Evolutionary conservation across 2,329 filamentous ascomycete species (phyloP).

Genomic region (Fusarium sarcochroum): DNA sequence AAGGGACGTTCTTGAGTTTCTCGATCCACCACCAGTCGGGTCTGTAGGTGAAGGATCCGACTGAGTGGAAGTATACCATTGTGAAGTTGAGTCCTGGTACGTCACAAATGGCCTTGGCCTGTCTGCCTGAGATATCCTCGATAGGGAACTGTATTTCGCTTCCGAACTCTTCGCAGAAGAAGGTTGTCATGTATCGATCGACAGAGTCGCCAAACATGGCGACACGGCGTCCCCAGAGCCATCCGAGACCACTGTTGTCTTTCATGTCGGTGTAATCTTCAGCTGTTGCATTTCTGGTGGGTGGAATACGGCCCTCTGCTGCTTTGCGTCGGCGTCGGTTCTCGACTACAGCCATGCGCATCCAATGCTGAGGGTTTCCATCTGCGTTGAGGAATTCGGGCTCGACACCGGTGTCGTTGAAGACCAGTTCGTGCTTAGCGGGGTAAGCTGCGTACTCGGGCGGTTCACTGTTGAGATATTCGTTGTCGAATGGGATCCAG

Average conservation of each 20-base stretch:
- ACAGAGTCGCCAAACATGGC: constrained; percentile 39
- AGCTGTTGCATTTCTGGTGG: background rate
- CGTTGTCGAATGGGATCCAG: constrained; percentile 36
- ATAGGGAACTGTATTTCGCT: constrained; percentile 21
- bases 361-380: constrained; percentile 36
- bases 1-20: constrained; percentile 30
- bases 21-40: constrained; percentile 44
- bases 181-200: constrained; percentile 37
- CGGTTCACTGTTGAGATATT: constrained; percentile 72
- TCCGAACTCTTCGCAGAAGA: constrained; percentile 36
- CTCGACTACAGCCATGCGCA: constrained; percentile 34
- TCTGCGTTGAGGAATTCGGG: constrained; percentile 21
- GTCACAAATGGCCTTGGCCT: constrained; percentile 25
- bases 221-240: constrained; percentile 38
- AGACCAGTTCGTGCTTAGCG: constrained; percentile 68
- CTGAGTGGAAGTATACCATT: constrained; percentile 21
- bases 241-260: constrained; percentile 17
- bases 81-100: constrained; percentile 33
- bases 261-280: constrained; percentile 31
- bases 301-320: background rate
- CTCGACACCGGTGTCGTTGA: constrained; percentile 71
- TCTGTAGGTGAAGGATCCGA: constrained; percentile 36
- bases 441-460: constrained; percentile 61
- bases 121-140: constrained; percentile 7
- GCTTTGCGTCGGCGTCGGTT: constrained; percentile 19